Percentiles rank a stretch among this genome's conserved stretches.
These are phyloP conservation scores for Colletotrichum paranaense DNA, from an alignment of 2,329 filamentous ascomycete genomes.

Conservation along the genomic window DNA sequence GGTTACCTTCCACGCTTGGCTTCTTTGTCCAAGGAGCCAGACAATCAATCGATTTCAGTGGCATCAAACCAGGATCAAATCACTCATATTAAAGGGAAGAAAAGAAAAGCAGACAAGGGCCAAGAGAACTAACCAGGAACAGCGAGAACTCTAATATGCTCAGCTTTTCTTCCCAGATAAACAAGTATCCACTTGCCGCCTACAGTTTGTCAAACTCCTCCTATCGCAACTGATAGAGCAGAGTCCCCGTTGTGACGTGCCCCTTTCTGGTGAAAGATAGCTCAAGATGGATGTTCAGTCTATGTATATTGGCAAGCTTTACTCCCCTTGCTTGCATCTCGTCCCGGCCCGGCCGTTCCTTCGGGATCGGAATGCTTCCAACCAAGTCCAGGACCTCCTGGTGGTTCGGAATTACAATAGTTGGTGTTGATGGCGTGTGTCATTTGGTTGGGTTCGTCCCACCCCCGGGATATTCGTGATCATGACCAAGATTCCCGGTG, in stretches of 20 bases:
- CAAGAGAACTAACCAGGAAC: background rate
- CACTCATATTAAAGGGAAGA: background rate
- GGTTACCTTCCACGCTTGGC: background rate
- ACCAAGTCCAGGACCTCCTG: background rate
- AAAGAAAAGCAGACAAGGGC: constrained; percentile 4
- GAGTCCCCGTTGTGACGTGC: background rate
- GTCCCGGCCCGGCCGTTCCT: background rate
- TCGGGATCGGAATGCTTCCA: background rate
- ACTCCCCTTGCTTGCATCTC: constrained; percentile 1
- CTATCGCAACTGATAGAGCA: background rate
- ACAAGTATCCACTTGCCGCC: background rate
- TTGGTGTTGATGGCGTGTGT: background rate
- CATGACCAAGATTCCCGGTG: background rate
- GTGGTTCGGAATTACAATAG: background rate
- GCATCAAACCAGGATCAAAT: background rate
- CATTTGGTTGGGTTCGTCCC: background rate
- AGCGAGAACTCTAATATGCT: background rate
- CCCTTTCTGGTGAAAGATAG: background rate
- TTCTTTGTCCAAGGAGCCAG: background rate
- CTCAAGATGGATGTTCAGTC: background rate
- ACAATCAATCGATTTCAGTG: background rate
- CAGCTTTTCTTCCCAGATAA: background rate
- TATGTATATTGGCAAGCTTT: constrained; percentile 9
- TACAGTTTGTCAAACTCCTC: background rate
- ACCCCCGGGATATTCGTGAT: background rate